Conservation (phyloP, 1,284 basidiomycete genomes). For the Amylostereum areolatum region DNA sequence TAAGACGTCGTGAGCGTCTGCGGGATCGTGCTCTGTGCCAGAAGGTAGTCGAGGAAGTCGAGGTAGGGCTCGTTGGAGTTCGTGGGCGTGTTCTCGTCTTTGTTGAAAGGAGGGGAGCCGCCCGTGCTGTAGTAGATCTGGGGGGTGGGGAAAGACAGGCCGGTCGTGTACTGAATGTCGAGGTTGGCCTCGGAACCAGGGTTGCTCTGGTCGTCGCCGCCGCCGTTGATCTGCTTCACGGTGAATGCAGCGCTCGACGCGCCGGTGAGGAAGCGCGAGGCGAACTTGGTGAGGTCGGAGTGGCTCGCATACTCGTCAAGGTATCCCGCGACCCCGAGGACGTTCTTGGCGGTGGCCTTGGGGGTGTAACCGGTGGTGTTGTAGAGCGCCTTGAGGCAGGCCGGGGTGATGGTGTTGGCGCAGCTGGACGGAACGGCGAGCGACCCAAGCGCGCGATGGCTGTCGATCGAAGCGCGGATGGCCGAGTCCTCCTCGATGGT, state of each 20-base stretch:
- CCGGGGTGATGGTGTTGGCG: constrained; percentile 43
- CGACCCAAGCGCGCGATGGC: constrained; percentile 9
- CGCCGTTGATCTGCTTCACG: constrained; percentile 53
- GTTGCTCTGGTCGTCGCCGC: constrained; percentile 46
- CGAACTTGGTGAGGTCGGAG: constrained; percentile 43
- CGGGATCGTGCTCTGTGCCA: constrained; percentile 37
- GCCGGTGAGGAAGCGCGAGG: constrained; percentile 43
- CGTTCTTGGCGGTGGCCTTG: constrained; percentile 37
- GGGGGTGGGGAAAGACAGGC: constrained; percentile 56
- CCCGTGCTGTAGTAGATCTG: constrained; percentile 62
- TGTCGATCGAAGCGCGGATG: constrained; percentile 10
- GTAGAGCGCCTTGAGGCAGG: constrained; percentile 54
- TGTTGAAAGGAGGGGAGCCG: constrained; percentile 58
- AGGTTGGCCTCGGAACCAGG: constrained; percentile 63
- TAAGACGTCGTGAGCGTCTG: constrained; percentile 50
- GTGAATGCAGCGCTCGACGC: constrained; percentile 46
- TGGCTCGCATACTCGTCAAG: constrained; percentile 49
- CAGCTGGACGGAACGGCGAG: constrained; percentile 40
- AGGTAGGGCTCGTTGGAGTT: constrained; percentile 59
- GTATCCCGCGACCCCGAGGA: constrained; percentile 56
- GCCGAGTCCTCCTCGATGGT: constrained; percentile 19
- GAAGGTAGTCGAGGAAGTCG: constrained; percentile 49
- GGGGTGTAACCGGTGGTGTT: constrained; percentile 51
- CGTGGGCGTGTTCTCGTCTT: constrained; percentile 47
- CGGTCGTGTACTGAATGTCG: constrained; percentile 62